phyloP scores from a whole-genome alignment of 2,329 filamentous ascomycete species.

The Colletotrichum shisoi region DNA sequence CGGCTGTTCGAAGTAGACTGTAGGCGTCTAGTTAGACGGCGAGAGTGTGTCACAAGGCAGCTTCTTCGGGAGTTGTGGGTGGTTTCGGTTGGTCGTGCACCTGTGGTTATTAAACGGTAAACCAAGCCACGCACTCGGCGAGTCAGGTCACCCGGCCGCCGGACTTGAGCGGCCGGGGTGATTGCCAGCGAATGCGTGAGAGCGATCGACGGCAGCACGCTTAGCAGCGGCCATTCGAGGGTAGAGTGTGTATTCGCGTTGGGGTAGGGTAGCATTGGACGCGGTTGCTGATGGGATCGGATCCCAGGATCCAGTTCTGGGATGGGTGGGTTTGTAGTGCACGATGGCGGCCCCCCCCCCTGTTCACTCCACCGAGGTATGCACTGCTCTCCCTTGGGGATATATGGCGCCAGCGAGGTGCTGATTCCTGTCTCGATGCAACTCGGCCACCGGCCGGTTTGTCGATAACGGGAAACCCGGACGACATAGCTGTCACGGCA shows the following conservation, averaged over 20 bases:
- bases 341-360: conserved; percentile 20
- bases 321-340: conserved; percentile 7
- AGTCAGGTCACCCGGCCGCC: conserved; percentile 27
- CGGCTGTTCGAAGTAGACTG: conserved; percentile 4
- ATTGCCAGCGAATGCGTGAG: background rate
- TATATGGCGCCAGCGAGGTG: conserved; percentile 25
- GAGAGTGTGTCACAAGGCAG: conserved; percentile 28
- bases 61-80: conserved; percentile 2
- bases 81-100: background rate
- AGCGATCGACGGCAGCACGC: conserved; percentile 12
- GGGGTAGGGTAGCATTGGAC: conserved; percentile 23
- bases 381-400: conserved; percentile 18
- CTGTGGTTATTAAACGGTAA: background rate
- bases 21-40: conserved; percentile 16
- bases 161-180: background rate
- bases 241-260: background rate
- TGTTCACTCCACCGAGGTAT: conserved; percentile 18
- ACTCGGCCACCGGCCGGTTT: conserved; percentile 16
- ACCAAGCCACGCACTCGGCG: conserved; percentile 11
- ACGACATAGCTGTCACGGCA: conserved; percentile 29
- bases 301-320: conserved; percentile 31
- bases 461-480: conserved; percentile 34
- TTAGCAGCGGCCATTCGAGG: conserved; percentile 28
- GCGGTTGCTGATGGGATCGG: conserved; percentile 37
- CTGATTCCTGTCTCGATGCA: conserved; percentile 2